phyloP scores from a whole-genome alignment of 2,329 filamentous ascomycete species.

The Aspergillus puulaauensis region DNA sequence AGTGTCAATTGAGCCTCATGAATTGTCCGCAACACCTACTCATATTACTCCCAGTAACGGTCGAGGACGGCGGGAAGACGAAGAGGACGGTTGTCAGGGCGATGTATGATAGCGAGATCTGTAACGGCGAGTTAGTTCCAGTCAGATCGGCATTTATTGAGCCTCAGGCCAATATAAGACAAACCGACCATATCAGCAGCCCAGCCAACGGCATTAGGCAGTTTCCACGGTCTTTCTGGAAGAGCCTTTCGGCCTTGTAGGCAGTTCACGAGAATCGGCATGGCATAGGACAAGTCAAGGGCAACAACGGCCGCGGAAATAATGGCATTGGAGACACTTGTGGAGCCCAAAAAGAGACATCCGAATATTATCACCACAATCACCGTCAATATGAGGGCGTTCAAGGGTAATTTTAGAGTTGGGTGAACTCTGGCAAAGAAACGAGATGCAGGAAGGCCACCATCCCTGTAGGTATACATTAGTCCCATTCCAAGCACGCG shows the following conservation, averaged over 20 bases:
- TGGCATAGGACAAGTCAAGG: constrained; percentile 70
- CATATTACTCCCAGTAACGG: constrained; percentile 67
- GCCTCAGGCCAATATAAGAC: no score
- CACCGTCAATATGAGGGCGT: constrained; percentile 62
- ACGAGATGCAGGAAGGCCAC: constrained; percentile 62
- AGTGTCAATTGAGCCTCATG: no score
- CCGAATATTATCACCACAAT: constrained; percentile 66
- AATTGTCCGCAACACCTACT: constrained; percentile 45
- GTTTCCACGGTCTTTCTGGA: constrained; percentile 59
- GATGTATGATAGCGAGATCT: constrained; percentile 62
- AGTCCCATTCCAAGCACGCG: no score
- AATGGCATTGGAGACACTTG: constrained; percentile 68
- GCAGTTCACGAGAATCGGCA: constrained; percentile 70
- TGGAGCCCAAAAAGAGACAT: constrained; percentile 67
- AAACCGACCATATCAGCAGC: constrained; percentile 53
- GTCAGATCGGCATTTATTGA: not conserved
- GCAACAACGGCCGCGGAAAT: constrained; percentile 70
- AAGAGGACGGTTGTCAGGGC: constrained; percentile 73
- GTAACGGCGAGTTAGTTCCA: not conserved
- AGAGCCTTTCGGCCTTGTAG: constrained; percentile 65
- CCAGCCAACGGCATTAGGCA: constrained; percentile 60
- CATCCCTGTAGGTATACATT: constrained; percentile 47
- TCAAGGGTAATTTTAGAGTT: constrained; percentile 63
- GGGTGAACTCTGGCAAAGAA: constrained; percentile 64
- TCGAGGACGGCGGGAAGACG: constrained; percentile 68